These are phyloP conservation scores for Eleusine indica DNA, from an alignment of 176 grass and related monocot genomes.

Conservation along the genomic window DNA sequence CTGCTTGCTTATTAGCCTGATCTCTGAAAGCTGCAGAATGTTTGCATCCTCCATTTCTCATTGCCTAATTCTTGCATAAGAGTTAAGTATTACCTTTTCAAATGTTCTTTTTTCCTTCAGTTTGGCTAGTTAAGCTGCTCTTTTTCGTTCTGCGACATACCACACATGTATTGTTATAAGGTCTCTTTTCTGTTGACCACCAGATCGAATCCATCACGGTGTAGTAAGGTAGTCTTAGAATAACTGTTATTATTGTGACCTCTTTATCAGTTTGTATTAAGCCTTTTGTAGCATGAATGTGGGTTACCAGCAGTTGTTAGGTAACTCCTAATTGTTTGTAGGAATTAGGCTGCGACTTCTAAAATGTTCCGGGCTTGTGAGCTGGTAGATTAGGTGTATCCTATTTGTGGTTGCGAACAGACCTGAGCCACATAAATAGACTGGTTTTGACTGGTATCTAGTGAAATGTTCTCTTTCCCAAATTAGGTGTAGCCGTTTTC, in stretches of 20 bases:
- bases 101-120: background rate
- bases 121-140: slow-evolving; percentile 1
- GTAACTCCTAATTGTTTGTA: background rate
- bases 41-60: background rate
- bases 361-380: background rate
- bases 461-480: background rate
- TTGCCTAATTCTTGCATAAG: background rate
- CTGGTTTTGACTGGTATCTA: background rate
- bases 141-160: background rate
- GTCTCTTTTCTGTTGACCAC: background rate
- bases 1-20: background rate
- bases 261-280: background rate
- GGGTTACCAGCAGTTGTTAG: background rate
- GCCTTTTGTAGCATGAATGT: background rate
- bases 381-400: background rate
- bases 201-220: background rate
- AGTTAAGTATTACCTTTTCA: background rate
- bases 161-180: background rate
- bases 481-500: background rate
- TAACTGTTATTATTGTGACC: background rate
- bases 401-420: background rate
- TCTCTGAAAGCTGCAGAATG: background rate
- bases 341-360: background rate
- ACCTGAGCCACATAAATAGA: background rate
- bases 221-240: background rate